These are phyloP conservation scores for Arctostaphylos glauca DNA, from an alignment of 148 eudicot species.

Conservation along the genomic window DNA sequence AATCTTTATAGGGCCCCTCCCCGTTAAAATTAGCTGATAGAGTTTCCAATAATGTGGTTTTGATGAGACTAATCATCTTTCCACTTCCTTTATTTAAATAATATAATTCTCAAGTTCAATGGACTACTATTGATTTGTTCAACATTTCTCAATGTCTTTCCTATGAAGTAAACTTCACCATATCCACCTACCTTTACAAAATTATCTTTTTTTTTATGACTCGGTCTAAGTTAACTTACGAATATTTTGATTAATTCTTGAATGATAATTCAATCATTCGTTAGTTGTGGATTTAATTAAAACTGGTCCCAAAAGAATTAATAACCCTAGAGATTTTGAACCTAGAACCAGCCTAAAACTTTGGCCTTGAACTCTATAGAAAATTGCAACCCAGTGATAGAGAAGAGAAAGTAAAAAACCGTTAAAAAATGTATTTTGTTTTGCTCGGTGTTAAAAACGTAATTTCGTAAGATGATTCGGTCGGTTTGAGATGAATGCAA, in stretches of 20 bases:
- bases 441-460: background rate
- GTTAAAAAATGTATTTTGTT: background rate
- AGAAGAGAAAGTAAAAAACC: background rate
- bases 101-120: background rate
- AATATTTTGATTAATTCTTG: too few relatives aligned
- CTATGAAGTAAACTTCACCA: slow-evolving; percentile 9
- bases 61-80: slow-evolving; percentile 20
- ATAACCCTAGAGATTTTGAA: too few relatives aligned
- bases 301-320: too few relatives aligned
- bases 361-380: background rate
- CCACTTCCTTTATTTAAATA: slow-evolving; percentile 9
- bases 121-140: background rate
- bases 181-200: background rate
- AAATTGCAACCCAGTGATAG: background rate
- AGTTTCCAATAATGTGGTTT: slow-evolving; percentile 8
- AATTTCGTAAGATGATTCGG: background rate
- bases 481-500: background rate
- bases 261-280: too few relatives aligned
- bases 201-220: background rate
- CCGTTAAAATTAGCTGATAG: slow-evolving; percentile 9
- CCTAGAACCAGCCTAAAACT: too few relatives aligned
- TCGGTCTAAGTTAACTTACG: too few relatives aligned
- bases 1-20: slow-evolving; percentile 18
- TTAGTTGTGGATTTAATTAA: too few relatives aligned
- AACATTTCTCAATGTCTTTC: slow-evolving; percentile 8